These are phyloP conservation scores for Trichoderma sp. DNA, from an alignment of 2,329 filamentous ascomycete genomes.

Conservation along the genomic window DNA sequence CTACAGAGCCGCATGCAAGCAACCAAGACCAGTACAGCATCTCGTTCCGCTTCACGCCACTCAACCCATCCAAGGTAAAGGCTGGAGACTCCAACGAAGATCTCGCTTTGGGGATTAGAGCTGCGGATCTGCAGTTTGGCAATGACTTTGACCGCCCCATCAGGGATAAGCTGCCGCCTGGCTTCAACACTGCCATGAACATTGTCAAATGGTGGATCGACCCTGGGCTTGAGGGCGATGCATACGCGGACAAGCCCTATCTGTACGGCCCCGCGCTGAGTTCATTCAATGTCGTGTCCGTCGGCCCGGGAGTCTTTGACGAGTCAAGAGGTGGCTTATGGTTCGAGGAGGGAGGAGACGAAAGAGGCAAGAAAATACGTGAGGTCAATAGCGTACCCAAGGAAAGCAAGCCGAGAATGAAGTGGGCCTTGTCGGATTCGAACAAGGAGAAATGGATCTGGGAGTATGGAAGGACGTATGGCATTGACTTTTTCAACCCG, in stretches of 20 bases:
- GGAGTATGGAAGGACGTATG: constrained; percentile 54
- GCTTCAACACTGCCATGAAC: constrained; percentile 80
- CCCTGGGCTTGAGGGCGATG: constrained; percentile 85
- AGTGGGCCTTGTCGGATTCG: constrained; percentile 55
- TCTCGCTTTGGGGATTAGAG: constrained; percentile 56
- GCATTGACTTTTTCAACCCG: constrained; percentile 79
- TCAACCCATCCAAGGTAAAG: constrained; percentile 37
- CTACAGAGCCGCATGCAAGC: constrained; percentile 63
- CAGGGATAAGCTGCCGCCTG: constrained; percentile 79
- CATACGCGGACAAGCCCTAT: constrained; percentile 82
- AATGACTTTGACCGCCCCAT: constrained; percentile 96
- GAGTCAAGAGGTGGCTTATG: constrained; percentile 53
- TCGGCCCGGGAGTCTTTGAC: constrained; percentile 58
- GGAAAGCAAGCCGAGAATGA: constrained; percentile 55
- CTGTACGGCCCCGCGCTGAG: constrained; percentile 81
- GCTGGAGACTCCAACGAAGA: constrained; percentile 13
- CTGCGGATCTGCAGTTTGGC: constrained; percentile 79
- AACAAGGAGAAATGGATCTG: constrained; percentile 58
- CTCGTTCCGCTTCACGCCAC: constrained; percentile 75
- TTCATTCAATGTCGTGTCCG: constrained; percentile 74
- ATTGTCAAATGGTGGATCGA: constrained; percentile 91
- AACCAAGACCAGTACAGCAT: constrained; percentile 83
- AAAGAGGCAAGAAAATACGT: constrained; percentile 51
- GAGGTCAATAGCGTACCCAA: constrained; percentile 52
- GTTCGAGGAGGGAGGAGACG: constrained; percentile 68